Percentiles rank a stretch among this genome's conserved stretches.
These are phyloP conservation scores for Gastrodia elata DNA, from an alignment of 106 monocot species.

Conservation along the genomic window DNA sequence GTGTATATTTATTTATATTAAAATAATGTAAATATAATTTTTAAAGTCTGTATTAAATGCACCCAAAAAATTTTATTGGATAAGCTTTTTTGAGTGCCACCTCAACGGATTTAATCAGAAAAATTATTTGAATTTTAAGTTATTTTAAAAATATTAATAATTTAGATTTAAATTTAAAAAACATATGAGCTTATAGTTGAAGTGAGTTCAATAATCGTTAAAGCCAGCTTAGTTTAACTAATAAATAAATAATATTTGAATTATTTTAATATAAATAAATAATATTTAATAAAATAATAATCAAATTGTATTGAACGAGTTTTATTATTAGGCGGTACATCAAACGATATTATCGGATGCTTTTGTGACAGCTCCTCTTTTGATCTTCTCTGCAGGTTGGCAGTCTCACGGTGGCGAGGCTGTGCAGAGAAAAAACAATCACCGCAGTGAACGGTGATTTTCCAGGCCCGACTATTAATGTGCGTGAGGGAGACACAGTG, in stretches of 20 bases:
- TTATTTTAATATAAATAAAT: background rate
- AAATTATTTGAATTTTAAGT: too few species aligned
- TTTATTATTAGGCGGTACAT: background rate
- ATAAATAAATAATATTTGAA: background rate
- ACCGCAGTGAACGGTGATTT: conserved; percentile 35
- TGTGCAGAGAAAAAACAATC: conserved; percentile 20
- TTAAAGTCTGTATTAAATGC: too few species aligned
- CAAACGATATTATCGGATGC: background rate
- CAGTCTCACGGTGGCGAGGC: conserved; percentile 9
- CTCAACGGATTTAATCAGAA: too few species aligned
- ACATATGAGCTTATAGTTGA: too few species aligned
- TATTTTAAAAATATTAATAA: too few species aligned
- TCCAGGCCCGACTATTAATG: conserved; percentile 45
- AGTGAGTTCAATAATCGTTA: too few species aligned
- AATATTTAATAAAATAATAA: background rate
- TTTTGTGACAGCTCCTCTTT: too few species aligned
- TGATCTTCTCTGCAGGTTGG: conserved; percentile 18
- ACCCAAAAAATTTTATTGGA: too few species aligned
- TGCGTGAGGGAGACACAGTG: conserved; percentile 38
- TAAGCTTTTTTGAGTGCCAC: too few species aligned
- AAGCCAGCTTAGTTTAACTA: background rate
- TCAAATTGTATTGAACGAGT: background rate
- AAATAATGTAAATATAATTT: too few species aligned
- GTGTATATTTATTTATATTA: too few species aligned
- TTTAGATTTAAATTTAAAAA: too few species aligned